Base-by-base conservation (phyloP, 1,284 basidiomycete genomes). In the Ustilago vetiveriae region DNA sequence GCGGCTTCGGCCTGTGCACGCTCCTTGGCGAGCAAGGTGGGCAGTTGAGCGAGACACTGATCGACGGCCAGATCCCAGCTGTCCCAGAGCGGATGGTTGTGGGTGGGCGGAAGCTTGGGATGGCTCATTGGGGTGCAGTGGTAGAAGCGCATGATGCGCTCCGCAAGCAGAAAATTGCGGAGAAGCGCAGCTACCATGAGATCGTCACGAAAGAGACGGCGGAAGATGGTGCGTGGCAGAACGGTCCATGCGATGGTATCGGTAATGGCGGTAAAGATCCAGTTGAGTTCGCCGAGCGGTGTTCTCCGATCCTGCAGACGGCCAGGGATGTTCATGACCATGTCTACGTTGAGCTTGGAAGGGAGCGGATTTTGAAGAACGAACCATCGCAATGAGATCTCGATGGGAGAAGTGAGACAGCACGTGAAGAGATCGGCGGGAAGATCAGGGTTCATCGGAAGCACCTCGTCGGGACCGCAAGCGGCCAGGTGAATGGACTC, bases 221-320 rank as follows among this genome's bases (percentile, higher is more conserved):
- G 94, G 84, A 98, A 98, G 11, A 94, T 88, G 47, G 95, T 92
- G 46, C 91, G 88, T 19, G 94, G 91, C 79, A 98, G 94, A 0
- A 93, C 92, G 11, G 94, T 94, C 95, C 96, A 98, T 13, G 96
- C 96, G 68, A 98, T 98, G 8, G 95, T 98, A 83, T 98, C 95
- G 16, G 95, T 98, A 68, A 98, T 93, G 36, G 95, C 93, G 2
- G 93, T 98, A 84, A 98, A 98, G 74, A 98, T 98, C 95, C 96
- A 98, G 83, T 97, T 97, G 24, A 98, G 88, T 83, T 98, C 95
- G 48, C 95, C 95, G 2, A 98, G 86, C 0, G 95, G 95, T 3
- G 96, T 98, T 22, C 94, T 87, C 29, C 95, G 87, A 79, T 98
- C 95, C 83, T 97, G 97, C 62, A 98, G 87, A 76, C 97, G 93